These are phyloP conservation scores for Beauveria asiatica DNA, from an alignment of 2,329 filamentous ascomycete genomes.

Conservation along the genomic window DNA sequence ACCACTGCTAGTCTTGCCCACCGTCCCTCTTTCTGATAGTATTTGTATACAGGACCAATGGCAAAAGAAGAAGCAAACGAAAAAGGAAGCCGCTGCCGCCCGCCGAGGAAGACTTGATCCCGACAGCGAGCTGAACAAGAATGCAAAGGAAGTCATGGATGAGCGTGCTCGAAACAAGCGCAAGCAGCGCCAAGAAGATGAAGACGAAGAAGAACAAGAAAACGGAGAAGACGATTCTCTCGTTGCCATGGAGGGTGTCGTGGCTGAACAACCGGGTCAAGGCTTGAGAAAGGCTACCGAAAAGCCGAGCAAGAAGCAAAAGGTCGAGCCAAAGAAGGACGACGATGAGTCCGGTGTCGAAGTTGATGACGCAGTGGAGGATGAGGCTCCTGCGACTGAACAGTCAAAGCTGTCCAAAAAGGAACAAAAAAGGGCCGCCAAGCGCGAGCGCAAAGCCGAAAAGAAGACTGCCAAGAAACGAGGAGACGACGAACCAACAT, in stretches of 20 bases:
- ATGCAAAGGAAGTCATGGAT: slow-evolving; percentile 87
- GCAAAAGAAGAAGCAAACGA: slow-evolving; percentile 89
- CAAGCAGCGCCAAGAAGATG: slow-evolving; percentile 53
- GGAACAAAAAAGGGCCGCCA: slow-evolving; percentile 40
- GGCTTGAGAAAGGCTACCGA: slow-evolving; percentile 45
- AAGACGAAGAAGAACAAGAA: slow-evolving; percentile 31
- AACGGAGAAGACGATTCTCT: slow-evolving; percentile 32
- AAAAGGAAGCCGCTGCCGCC: slow-evolving; percentile 73
- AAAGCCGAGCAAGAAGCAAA: slow-evolving; percentile 50
- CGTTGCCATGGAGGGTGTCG: slow-evolving; percentile 44
- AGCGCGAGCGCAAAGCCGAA: slow-evolving; percentile 11
- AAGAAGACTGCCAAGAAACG: slow-evolving; percentile 39
- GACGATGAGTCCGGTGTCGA: slow-evolving; percentile 14
- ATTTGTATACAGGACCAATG: slow-evolving; percentile 67
- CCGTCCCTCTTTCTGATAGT: neutral
- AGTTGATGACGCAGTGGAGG: slow-evolving; percentile 31
- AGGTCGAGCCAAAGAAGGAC: slow-evolving; percentile 23
- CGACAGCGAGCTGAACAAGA: slow-evolving; percentile 69
- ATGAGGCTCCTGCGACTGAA: slow-evolving; percentile 25
- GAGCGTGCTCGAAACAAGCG: slow-evolving; percentile 70
- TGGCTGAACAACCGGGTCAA: slow-evolving; percentile 54
- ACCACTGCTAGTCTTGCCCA: slow-evolving; percentile 2
- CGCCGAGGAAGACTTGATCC: slow-evolving; percentile 87
- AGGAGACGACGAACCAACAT: slow-evolving; percentile 17
- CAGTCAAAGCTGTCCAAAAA: slow-evolving; percentile 40